A percentile compares a stretch with the other conserved stretches of the same genome.
Conservation (phyloP, 495 filamentous ascomycete species). For the Beverwykella pulmonaria region DNA sequence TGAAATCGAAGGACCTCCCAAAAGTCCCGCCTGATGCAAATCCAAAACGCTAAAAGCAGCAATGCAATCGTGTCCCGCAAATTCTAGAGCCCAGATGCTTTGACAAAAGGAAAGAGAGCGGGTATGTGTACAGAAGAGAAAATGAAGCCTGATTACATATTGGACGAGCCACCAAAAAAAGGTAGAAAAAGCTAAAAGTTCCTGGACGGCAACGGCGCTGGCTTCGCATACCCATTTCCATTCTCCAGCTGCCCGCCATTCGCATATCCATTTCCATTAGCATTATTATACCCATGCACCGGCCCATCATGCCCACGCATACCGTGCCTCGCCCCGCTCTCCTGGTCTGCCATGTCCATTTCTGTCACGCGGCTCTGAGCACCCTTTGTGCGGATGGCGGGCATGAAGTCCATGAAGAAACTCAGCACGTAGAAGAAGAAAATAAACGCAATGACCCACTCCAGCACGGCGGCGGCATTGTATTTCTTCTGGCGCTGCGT, state of each 20-base stretch:
- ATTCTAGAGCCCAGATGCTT: too few species aligned
- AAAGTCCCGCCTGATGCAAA: too few species aligned
- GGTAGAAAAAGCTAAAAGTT: constrained; percentile 36
- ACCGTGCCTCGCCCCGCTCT: neutral
- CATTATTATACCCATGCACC: neutral
- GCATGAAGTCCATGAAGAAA: constrained; percentile 85
- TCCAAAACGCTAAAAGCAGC: too few species aligned
- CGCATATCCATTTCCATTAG: constrained; percentile 10
- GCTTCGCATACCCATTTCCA: constrained; percentile 13
- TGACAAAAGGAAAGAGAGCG: neutral
- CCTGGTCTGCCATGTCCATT: constrained; percentile 43
- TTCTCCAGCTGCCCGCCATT: constrained; percentile 12
- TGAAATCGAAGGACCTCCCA: too few species aligned
- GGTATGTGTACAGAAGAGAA: neutral
- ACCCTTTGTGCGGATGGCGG: constrained; percentile 68
- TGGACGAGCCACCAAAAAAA: too few species aligned
- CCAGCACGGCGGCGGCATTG: constrained; percentile 56
- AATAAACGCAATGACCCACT: constrained; percentile 86
- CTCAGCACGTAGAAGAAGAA: constrained; percentile 89
- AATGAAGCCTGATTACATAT: too few species aligned
- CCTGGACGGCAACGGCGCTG: constrained; percentile 26
- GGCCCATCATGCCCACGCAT: constrained; percentile 1
- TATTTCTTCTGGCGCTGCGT: constrained; percentile 38
- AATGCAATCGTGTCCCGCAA: neutral
- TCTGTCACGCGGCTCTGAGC: constrained; percentile 46